Evolutionary conservation across 1,284 basidiomycete species (phyloP), one percentile per base, ranked within the genome.

Genomic region (Caloboletus firmus): DNA sequence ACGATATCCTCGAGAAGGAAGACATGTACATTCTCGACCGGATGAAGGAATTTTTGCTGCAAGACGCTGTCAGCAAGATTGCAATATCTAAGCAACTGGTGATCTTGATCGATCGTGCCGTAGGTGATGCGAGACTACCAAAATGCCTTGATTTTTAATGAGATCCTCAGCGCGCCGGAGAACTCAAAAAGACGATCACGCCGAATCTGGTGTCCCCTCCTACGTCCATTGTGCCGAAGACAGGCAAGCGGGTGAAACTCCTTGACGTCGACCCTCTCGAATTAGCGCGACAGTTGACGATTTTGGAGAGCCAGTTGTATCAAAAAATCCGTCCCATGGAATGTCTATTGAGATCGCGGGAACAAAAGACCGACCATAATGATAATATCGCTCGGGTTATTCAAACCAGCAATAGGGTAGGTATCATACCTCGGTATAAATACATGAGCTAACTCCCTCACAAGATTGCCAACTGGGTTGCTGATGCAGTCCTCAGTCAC

Each of bases 381-480:
- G 91, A 90, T 63, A 93, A 90, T 59, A 95, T 99, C 62, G 89
- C 92, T 51, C 83, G 85, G 37, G 89, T 96, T 60, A 98, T 97
- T 65, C 92, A 93, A 59, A 87, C 94, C 45, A 93, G 90, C 61
- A 99, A 98, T 69, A 82, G 91, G 72, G 91, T 92, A 59, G n/a
- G 82, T 71, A 10, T 28, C 13, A 37, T 8, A 4, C 26, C n/a
- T 28, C 43, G 20, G 36, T 37, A 34, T 13, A 39, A 45, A 50
- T 17, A 13, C 41, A 40, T 11, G 30, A 45, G 24, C 50, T 56
- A 13, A 69, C 10, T 17, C 26, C 4, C 30, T 5, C 8, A 45
- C 46, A 57, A 91, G 90, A 89, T 93, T 65, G 89, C 95, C 2
- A 88, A 93, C 58, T 99, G 97, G 95, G 95, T 99, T 2, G 90